Base-by-base conservation (phyloP, 2,329 filamentous ascomycete species). In the Hypoxylon sp. region DNA sequence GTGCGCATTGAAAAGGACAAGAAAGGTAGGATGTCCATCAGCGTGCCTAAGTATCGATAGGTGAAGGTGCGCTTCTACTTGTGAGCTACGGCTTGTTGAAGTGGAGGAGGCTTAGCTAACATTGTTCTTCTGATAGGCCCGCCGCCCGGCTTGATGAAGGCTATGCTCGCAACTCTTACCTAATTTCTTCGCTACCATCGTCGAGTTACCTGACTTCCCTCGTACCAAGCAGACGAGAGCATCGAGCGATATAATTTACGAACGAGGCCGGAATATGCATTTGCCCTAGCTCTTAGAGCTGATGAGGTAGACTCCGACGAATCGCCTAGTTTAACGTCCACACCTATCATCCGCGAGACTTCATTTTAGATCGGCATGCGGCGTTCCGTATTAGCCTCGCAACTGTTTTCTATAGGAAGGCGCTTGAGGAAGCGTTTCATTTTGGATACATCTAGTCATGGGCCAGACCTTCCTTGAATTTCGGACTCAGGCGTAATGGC, bases 21-120 rank as follows among this genome's bases (percentile, higher is more conserved):
- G 86, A 96, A 93, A 94, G 94, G 94, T 97, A 96, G 91, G 92
- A 90, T 96, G 89, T 89, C 90, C 85, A 90, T 94, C 83, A 92
- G 92, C 84, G 88, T 93, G 81, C 92, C 92, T 77, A 89, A 90
- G 83, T 87, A 89, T 81, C 88, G 84, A 81, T 86, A 82, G 73
- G 64, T 76, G 77, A 85, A 85, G 83, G 84, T 86, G 82, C 70
- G 70, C 66, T 70, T 67, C 54, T 66, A 58, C 58, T 60, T 59
- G 55, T 63, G 22, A 47, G 37, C 10, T 44, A 52, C 13, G 5
- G n/a, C n/a, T 44, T 14, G 31, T 51, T 19, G 10, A 42, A 14
- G n/a, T 19, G 6, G 29, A 37, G 37, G 35, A 58, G 9, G 6
- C 35, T 52, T 59, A 10, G 59, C 78, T 79, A 72, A 74, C 67